A percentile compares a stretch with the other conserved stretches of the same genome.
These are phyloP conservation scores for Cercospora sp. DNA, from an alignment of 2,329 filamentous ascomycete genomes.

Conservation along the genomic window DNA sequence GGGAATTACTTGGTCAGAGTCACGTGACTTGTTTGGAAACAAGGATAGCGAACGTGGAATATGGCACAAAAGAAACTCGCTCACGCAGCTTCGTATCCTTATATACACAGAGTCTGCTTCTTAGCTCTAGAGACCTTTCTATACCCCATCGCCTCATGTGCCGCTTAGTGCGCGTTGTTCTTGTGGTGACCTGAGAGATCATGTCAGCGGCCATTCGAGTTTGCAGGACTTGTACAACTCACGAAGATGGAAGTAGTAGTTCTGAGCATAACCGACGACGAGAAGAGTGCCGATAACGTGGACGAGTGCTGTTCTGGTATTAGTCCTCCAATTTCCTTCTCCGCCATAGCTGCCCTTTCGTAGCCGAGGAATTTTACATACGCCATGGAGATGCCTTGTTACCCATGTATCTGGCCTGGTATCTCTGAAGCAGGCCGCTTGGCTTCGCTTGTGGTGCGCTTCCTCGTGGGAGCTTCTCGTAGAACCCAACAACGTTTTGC, in stretches of 20 bases:
- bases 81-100: constrained; percentile 22
- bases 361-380: constrained; percentile 55
- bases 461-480: constrained; percentile 95
- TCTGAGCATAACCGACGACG: constrained; percentile 86
- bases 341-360: background rate
- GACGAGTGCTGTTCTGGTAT: constrained; percentile 67
- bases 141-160: background rate
- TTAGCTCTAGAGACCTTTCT: constrained; percentile 15
- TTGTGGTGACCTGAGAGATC: constrained; percentile 85
- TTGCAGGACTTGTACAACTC: constrained; percentile 48
- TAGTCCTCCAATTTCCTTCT: constrained; percentile 11
- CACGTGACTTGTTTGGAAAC: background rate
- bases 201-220: background rate
- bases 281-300: constrained; percentile 80
- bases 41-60: background rate
- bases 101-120: constrained; percentile 26
- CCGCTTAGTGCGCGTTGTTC: constrained; percentile 91
- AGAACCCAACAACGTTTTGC: constrained; percentile 97
- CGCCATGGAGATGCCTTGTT: constrained; percentile 86
- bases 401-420: constrained; percentile 86
- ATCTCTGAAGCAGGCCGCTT: constrained; percentile 80
- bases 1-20: background rate
- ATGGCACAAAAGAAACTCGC: constrained; percentile 12
- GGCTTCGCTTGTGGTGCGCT: constrained; percentile 79
- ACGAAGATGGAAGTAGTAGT: constrained; percentile 99